A percentile compares a stretch with the other conserved stretches of the same genome.
phyloP scores from a whole-genome alignment of 176 grass and related monocot species.

The Avena eriantha region DNA sequence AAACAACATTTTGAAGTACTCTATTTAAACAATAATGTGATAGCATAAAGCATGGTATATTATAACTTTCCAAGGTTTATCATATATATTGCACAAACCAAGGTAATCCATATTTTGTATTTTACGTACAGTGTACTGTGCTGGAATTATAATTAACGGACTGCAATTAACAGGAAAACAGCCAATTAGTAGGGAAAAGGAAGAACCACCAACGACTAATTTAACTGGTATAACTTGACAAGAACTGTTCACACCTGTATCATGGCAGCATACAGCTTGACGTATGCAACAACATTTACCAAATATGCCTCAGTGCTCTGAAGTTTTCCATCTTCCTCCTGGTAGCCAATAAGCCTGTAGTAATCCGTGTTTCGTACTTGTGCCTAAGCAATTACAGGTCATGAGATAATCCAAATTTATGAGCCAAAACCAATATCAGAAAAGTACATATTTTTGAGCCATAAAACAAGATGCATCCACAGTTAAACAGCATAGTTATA shows the following conservation, averaged over 20 bases:
- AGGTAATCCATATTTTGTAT: neutral
- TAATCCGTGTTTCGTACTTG: constrained; percentile 61
- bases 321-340: constrained; percentile 77
- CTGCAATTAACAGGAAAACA: constrained; percentile 5
- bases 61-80: neutral
- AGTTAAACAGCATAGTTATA: neutral
- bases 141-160: neutral
- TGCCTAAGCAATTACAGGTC: constrained; percentile 49
- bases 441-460: neutral
- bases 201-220: neutral
- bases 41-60: constrained; percentile 4
- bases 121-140: neutral
- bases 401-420: constrained; percentile 20
- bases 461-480: constrained; percentile 9
- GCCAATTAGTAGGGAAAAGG: neutral
- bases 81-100: neutral
- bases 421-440: neutral
- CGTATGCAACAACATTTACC: constrained; percentile 62
- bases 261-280: constrained; percentile 89
- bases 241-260: constrained; percentile 72
- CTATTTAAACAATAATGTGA: neutral
- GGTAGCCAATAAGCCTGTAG: constrained; percentile 79
- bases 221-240: neutral
- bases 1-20: neutral
- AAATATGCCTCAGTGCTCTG: constrained; percentile 76